Evolutionary conservation across 371 early-diverging fungal genomes (phyloP), one percentile per base, ranked within the genome.

Genomic region (Actinomortierella wolfii): DNA sequence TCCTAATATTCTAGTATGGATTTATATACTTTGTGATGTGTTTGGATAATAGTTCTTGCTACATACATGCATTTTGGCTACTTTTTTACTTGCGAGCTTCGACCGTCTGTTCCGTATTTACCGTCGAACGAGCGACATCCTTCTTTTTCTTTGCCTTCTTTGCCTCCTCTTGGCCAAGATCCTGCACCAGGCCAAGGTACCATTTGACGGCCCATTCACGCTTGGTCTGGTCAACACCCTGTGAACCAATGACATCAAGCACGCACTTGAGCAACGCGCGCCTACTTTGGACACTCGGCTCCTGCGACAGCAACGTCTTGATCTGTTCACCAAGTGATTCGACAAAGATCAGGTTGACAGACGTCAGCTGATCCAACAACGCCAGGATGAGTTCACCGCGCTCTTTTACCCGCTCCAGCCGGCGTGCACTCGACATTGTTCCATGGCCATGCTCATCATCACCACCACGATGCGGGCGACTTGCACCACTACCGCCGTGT

Each of bases 161-260:
- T n/a, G n/a, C n/a, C n/a, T n/a, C n/a, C n/a, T n/a, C n/a, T n/a
- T n/a, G n/a, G 29, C 70, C 76, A 59, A 67, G 67, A 41, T 70
- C 76, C 23, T 69, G 57, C 42, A 67, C 70, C 13, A 76, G 59
- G 1, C 64, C 59, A 40, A 76, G 34, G 41, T 76, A 79, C 79
- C 79, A 79, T 55, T 79, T 79, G 55, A 77, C 67, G 3, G 71
- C 68, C 59, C 63, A 56, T 7, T 79, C 77, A n/a, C 77, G 77
- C 54, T 77, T 77, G 24, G 79, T 77, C 39, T 77, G 75, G 51
- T 79, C 79, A 2, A 79, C 67, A 2, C 59, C 56, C 14, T 54
- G 62, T 0, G 67, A 67, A 11, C 79, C 77, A 44, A 79, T 53
- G 21, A 64, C 61, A 57, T 79, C 73, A 52, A 75, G 51, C 55